Evolutionary conservation across 2,329 filamentous ascomycete genomes (phyloP), one percentile per base, ranked within the genome.

Genomic region (Penicillium italicum): DNA sequence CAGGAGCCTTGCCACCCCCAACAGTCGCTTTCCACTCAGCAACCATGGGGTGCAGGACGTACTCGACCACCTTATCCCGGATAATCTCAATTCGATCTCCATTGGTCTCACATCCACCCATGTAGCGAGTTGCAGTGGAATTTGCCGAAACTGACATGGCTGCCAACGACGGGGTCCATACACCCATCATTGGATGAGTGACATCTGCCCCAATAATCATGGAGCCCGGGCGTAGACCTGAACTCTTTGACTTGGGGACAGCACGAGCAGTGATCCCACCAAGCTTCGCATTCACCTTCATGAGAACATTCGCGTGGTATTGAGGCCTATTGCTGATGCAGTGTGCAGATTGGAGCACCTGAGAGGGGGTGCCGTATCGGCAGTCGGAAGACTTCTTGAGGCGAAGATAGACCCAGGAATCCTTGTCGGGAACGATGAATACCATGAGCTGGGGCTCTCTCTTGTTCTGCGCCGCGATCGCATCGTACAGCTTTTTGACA

Each of bases 281-380:
- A 2, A 99, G 82, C 77, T 99, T 99, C 4, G 90, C 89, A 66
- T 99, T 97, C 62, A 99, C 85, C 77, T 99, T 99, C 90, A 99
- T 94, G 61, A 86, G 83, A 0, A 99, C 91, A 59, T 99, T 99
- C 1, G 90, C 94, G 66, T 90, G 88, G 74, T 97, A 97, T 66
- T 99, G 94, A 0, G 82, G 81, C 22, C 88, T 84, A 16, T 83
- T 84, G 69, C 87, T 88, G 36, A 76, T 66, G 0, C 93, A 89
- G 56, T 95, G 88, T 0, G 76, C 76, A 2, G 80, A 77, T 62
- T 91, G 86, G n/a, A 97, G 69, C 59, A 92, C 88, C 70, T 97
- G 94, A 0, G 91, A 90, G 0, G 91, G 80, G 14, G 92, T 82
- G n/a, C 88, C 91, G 61, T 85, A 92, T 33, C 90, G 86, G 67